Conservation (phyloP, 148 eudicot genomes). For the Cornus kousa region DNA sequence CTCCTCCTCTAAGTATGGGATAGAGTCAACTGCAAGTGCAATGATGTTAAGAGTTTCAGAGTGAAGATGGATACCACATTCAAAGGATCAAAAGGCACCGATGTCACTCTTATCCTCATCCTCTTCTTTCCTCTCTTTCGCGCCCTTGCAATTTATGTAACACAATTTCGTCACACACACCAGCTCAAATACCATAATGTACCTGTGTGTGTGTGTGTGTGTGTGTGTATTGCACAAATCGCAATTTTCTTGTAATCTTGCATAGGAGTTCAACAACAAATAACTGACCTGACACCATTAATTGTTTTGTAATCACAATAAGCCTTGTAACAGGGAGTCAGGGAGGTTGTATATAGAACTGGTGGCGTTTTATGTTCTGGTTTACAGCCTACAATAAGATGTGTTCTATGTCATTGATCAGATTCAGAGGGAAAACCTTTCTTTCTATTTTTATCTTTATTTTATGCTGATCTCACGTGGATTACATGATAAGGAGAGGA, state of each 20-base stretch:
- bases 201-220: neutral
- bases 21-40: neutral
- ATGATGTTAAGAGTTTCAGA: neutral
- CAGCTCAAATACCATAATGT: neutral
- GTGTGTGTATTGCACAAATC: neutral
- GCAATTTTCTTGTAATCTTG: neutral
- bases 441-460: too few relatives aligned
- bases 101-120: neutral
- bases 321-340: neutral
- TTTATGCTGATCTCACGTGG: too few relatives aligned
- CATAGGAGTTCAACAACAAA: neutral
- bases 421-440: neutral
- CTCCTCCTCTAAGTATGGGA: neutral
- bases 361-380: neutral
- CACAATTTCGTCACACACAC: neutral
- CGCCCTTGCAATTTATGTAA: neutral
- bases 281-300: neutral
- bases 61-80: neutral
- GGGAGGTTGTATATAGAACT: neutral
- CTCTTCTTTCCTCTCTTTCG: neutral
- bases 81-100: neutral
- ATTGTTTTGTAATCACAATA: neutral
- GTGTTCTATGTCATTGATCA: neutral
- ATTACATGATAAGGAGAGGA: too few relatives aligned
- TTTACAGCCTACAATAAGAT: neutral